Percentiles rank a stretch among this genome's conserved stretches.
Conservation (phyloP, 768 basidiomycete genomes). For the Rhodotorula babjevae region DNA sequence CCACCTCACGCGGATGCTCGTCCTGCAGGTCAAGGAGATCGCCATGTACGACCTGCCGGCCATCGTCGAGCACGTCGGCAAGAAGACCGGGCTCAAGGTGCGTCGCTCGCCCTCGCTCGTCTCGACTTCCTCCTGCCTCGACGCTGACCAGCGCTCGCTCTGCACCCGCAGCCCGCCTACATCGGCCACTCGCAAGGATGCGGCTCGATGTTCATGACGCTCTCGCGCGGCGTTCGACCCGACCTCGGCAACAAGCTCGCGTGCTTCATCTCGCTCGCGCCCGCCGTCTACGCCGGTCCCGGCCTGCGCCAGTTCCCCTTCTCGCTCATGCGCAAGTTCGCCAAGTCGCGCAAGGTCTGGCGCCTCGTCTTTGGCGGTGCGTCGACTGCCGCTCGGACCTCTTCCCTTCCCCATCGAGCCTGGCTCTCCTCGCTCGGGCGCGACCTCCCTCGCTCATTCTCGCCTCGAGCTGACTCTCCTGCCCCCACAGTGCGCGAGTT, state of each 20-base stretch:
- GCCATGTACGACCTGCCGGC: slow-evolving; percentile 53
- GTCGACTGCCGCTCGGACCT: no score
- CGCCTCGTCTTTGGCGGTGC: slow-evolving; percentile 48
- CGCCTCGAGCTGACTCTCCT: no score
- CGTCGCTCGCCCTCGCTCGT: background rate
- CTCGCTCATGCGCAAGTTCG: slow-evolving; percentile 48
- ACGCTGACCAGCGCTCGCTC: background rate
- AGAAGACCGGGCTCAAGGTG: slow-evolving; percentile 45
- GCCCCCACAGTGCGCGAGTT: slow-evolving; percentile 20
- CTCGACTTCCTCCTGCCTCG: no score
- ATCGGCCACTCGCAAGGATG: slow-evolving; percentile 53
- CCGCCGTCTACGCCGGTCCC: slow-evolving; percentile 53
- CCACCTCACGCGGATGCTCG: background rate
- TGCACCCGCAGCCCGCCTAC: slow-evolving; percentile 48
- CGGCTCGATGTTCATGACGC: slow-evolving; percentile 48
- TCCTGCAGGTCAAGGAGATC: slow-evolving; percentile 48
- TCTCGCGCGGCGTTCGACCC: slow-evolving; percentile 52
- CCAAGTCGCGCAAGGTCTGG: slow-evolving; percentile 49
- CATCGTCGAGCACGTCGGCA: slow-evolving; percentile 50
- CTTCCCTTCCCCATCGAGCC: background rate
- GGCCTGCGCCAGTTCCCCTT: slow-evolving; percentile 52
- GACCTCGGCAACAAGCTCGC: slow-evolving; percentile 51
- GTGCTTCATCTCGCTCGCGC: slow-evolving; percentile 52
- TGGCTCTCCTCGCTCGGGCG: background rate
- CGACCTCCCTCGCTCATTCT: no score